Percentiles rank a stretch among this genome's conserved stretches.
phyloP scores from a whole-genome alignment of 2,329 filamentous ascomycete genomes.

The Aspergillus bombycis region DNA sequence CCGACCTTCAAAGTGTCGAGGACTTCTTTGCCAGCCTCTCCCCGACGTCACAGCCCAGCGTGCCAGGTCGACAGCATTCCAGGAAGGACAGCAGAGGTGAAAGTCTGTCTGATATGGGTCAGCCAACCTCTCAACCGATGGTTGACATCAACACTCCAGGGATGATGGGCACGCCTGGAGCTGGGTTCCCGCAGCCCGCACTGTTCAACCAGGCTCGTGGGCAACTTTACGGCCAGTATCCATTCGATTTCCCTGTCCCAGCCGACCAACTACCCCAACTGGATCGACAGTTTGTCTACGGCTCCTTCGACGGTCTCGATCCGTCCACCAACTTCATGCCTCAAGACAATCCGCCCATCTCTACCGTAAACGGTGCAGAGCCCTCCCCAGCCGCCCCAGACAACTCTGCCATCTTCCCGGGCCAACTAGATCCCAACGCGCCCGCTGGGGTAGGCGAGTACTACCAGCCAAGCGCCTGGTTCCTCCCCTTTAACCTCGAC shows the following conservation, averaged over 20 bases:
- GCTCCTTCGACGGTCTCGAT: constrained; percentile 66
- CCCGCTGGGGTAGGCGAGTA: constrained; percentile 41
- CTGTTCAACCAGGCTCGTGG: constrained; percentile 33
- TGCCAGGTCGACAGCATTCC: constrained; percentile 48
- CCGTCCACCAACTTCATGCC: constrained; percentile 37
- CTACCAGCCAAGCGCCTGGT: constrained; percentile 71
- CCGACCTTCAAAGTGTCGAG: constrained; percentile 89
- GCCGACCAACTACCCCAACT: constrained; percentile 64
- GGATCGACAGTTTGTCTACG: constrained; percentile 75
- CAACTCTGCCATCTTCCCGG: constrained; percentile 37
- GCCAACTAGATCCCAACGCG: constrained; percentile 38
- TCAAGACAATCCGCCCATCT: constrained; percentile 31
- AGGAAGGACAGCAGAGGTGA: constrained; percentile 33
- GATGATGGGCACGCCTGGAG: constrained; percentile 32
- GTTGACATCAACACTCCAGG: constrained; percentile 33
- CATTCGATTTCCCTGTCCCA: constrained; percentile 43
- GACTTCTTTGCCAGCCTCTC: constrained; percentile 87
- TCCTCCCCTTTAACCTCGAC: constrained; percentile 90
- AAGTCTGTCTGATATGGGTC: constrained; percentile 27
- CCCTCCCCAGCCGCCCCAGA: constrained; percentile 16
- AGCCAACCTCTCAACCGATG: constrained; percentile 30
- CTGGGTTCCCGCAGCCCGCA: constrained; percentile 42
- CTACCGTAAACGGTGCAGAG: constrained; percentile 31
- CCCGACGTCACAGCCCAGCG: constrained; percentile 55
- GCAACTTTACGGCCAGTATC: constrained; percentile 33